Base-by-base conservation (phyloP, 345 rosid species). In the Populus ilicifolia region DNA sequence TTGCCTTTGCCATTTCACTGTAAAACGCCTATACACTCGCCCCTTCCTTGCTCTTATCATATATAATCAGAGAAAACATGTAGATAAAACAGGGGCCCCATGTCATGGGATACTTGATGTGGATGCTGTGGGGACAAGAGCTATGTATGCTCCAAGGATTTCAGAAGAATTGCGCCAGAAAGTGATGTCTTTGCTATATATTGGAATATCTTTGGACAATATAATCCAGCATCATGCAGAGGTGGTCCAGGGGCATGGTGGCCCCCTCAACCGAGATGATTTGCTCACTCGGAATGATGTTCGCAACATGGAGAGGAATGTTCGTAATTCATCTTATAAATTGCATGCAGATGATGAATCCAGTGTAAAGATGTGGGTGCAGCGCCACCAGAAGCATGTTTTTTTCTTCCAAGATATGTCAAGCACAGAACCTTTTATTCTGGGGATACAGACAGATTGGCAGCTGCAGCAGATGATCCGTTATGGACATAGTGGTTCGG, bases 381-480 rank as follows among this genome's bases (percentile, higher is more conserved):
- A 82, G 61, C 85, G 89, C 39, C 89, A 88, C 75, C 86, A 76
- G 67, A 88, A 86, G 71, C 71, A 80, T 77, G 87, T 85, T 20
- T 88, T 88, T 80, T 85, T 81, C 86, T 88, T 80, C 79, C 88
- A 88, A 77, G 86, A 81, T 56, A 71, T 20, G 61, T 77, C 84
- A 56, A 76, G 25, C 52, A 23, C 82, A 16, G 86, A 85, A 75
- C 81, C 88, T 43, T 86, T 86, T 71, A 54, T 85, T 72, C 69
- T 88, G 81, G 91, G 89, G 38, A 79, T 86, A 72, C 91, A 88
- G 82, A 88, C 91, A 77, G 88, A 86, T 67, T 88, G 91, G 89
- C 91, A 88, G 83, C 80, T 88, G 83, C 86, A 86, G 43, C 91
- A 86, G 84, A 86, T 88, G 85, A 78, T 88, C 62, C 88, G 30